Evolutionary conservation across 108 stramenopile genomes (phyloP), one percentile per base, ranked within the genome.

Genomic region (Pseudonitzschia multistriata): DNA sequence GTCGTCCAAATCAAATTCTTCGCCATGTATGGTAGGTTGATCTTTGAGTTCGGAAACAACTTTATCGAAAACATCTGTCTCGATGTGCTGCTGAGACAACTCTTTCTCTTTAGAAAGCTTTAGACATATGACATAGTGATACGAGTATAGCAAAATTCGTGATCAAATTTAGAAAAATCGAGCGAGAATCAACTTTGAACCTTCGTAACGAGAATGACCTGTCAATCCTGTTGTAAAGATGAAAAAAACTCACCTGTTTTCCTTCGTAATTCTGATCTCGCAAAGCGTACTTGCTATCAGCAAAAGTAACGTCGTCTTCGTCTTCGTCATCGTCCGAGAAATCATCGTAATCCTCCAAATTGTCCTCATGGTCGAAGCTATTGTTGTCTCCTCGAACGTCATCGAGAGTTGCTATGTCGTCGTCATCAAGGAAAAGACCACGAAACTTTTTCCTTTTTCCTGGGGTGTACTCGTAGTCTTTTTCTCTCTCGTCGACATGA

Each of bases 341-440:
- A 3, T 29, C 7, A 48, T 67, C 48, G 1, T 45, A 49, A 29
- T 73, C 63, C 3, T 62, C 67, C 8, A 62, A 49, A 8, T 62
- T 17, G 8, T 30, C 30, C 5, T 47, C 36, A 19, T 37, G 36
- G 19, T 49, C 60, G 29, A 68, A 67, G 50, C 68, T 33, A 35
- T 59, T 30, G 3, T n/a, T 13, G 33, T 47, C 24, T 42, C 22
- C 25, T 45, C 28, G 22, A 47, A 64, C 7, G 22, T 64, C 42
- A 22, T 64, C 63, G 28, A 40, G 42, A 27, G 63, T 45, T n/a
- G 40, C 28, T 8, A 64, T 24, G 34, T 64, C 63, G 5, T 81
- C 82, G 70, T 85, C 87, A 29, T 85, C 83, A 11, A 85, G 34
- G 39, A 76, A 70, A 24, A 82, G 61, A 17, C 81, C 77, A 31